Evolutionary conservation across 176 grass and related monocot genomes (phyloP), one percentile per base, ranked within the genome.

Genomic region (Coix lacrymajobi): DNA sequence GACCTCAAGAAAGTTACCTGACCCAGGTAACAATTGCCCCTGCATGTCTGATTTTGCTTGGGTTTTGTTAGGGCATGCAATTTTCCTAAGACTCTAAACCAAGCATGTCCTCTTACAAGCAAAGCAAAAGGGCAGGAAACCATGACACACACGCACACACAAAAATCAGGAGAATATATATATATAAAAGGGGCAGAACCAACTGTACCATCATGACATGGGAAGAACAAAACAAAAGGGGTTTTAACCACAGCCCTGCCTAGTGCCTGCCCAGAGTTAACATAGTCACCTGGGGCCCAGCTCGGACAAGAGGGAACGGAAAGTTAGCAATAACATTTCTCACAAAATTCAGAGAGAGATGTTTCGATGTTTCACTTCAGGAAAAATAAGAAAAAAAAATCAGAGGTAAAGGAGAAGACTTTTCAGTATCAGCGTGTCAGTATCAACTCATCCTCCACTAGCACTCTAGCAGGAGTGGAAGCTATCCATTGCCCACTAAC

Each of bases 381-480:
- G 22, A 33, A n/a, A 71, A 69, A 24, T 6, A 2, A 24, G 3
- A n/a, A 64, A 13, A 61, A 61, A 28, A 61, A 14, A 13, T n/a
- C 26, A 65, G 58, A 32, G 44, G 63, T 63, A 32, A 15, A 13
- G 6, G 20, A 33, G 20, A 66, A 15, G 28, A 34, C n/a, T 79
- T 66, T 34, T 25, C 61, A 65, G 78, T 80, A 36, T 68, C 46
- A 37, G 63, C 40, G 33, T 64, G 66, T 86, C 88, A 79, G 20
- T 82, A 73, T 83, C 79, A 82, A 58, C 76, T 73, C 79, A 33
- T 26, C 88, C 82, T 40, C 88, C 88, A 90, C 84, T 83, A 90
- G 30, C 48, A 39, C 88, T 83, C 84, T 83, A 87, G 30, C 48
- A 31, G 68, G 49, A 70, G 88, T 83, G 84, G 84, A 79, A 90